Conservation (phyloP, 495 filamentous ascomycete genomes). For the Annulohypoxylon moriforme region DNA sequence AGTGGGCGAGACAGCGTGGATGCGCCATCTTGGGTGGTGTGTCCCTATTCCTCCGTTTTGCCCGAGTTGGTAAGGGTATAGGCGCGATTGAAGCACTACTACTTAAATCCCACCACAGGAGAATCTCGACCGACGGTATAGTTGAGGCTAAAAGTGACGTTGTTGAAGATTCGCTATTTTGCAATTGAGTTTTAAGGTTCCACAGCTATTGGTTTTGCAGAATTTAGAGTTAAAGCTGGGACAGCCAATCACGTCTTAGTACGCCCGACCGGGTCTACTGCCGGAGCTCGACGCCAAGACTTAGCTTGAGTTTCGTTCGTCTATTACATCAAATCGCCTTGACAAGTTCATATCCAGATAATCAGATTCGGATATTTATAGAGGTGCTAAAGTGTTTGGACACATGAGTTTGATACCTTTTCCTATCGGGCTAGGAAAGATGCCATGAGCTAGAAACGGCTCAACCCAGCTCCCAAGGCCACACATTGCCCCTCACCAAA, state of each 20-base stretch:
- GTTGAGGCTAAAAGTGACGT: not conserved
- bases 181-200: constrained; percentile 13
- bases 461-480: not conserved
- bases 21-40: constrained; percentile 32
- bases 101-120: not conserved
- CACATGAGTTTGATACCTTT: not conserved
- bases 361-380: not conserved
- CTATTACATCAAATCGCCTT: not conserved
- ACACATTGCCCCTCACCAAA: constrained; percentile 5
- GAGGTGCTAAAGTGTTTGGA: not conserved
- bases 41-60: not conserved
- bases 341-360: not conserved
- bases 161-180: not conserved
- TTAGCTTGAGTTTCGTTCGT: not conserved
- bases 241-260: constrained; percentile 29
- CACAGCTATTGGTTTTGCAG: not conserved
- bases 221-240: constrained; percentile 21
- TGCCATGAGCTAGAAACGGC: not conserved
- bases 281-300: constrained; percentile 18
- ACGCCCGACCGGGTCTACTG: not conserved
- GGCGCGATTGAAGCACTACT: not conserved
- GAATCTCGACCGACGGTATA: not conserved
- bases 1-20: constrained; percentile 27
- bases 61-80: not conserved
- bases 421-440: too few relatives aligned